These are phyloP conservation scores for Verruconis gallopava DNA, from an alignment of 2,329 filamentous ascomycete genomes.

Conservation along the genomic window DNA sequence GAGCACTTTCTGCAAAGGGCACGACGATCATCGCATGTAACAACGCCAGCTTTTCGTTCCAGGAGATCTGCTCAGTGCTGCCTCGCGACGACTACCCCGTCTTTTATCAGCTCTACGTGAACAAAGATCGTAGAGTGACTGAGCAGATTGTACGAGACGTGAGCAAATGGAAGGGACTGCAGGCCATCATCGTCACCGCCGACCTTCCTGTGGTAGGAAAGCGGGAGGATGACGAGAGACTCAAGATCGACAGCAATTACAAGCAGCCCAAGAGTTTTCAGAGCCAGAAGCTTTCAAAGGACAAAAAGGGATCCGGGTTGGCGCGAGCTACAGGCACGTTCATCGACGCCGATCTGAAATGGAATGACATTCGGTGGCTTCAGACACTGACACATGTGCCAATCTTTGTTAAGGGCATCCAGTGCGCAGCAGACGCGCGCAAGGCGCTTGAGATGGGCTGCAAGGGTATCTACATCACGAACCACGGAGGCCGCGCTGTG, in stretches of 20 bases:
- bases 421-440: slow-evolving; percentile 28
- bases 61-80: slow-evolving; percentile 17
- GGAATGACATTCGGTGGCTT: slow-evolving; percentile 34
- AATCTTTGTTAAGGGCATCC: slow-evolving; percentile 33
- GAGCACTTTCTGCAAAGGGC: slow-evolving; percentile 16
- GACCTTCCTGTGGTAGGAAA: slow-evolving; percentile 47
- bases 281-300: slow-evolving; percentile 34
- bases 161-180: slow-evolving; percentile 31
- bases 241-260: slow-evolving; percentile 36
- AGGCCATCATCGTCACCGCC: slow-evolving; percentile 46
- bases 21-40: slow-evolving; percentile 15
- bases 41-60: slow-evolving; percentile 21
- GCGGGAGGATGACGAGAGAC: slow-evolving; percentile 34
- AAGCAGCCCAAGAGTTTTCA: slow-evolving; percentile 5
- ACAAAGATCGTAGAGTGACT: slow-evolving; percentile 41
- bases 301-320: slow-evolving; percentile 41
- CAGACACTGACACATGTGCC: slow-evolving; percentile 24
- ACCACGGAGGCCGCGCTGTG: slow-evolving; percentile 35
- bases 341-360: slow-evolving; percentile 39
- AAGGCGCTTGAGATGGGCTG: slow-evolving; percentile 29
- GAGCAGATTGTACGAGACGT: slow-evolving; percentile 37
- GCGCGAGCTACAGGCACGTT: slow-evolving; percentile 43
- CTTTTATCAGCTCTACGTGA: slow-evolving; percentile 52
- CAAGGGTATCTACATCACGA: slow-evolving; percentile 35
- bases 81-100: slow-evolving; percentile 19